phyloP scores from a whole-genome alignment of 495 filamentous ascomycete genomes.

The Achaetomiella virescens region DNA sequence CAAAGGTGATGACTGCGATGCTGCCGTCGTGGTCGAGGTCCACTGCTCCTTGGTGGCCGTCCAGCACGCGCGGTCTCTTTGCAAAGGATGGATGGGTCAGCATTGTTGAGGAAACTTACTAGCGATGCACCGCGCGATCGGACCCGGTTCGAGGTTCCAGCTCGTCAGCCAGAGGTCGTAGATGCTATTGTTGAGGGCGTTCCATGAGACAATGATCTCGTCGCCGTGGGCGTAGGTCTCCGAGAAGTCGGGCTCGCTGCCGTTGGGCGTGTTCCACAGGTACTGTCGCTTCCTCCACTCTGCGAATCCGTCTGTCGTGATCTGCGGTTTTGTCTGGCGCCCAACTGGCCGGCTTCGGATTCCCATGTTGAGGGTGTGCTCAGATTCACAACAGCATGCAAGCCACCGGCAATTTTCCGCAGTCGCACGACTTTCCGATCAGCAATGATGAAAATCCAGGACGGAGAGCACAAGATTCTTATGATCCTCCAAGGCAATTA shows the following conservation, averaged over 20 bases:
- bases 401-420: background rate
- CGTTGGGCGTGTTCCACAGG: conserved; percentile 16
- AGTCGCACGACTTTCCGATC: background rate
- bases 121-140: conserved; percentile 11
- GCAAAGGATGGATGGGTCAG: too few species aligned
- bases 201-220: conserved; percentile 21
- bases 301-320: background rate
- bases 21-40: conserved; percentile 16
- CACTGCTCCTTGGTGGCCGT: conserved; percentile 9
- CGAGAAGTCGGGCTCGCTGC: conserved; percentile 13
- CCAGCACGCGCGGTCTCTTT: too few species aligned
- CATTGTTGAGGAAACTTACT: conserved; percentile 7
- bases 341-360: background rate
- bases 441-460: background rate
- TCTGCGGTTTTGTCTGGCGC: background rate
- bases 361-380: background rate
- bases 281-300: background rate
- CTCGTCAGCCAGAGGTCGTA: conserved; percentile 21
- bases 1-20: conserved; percentile 9
- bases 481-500: background rate
- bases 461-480: background rate
- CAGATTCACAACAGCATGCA: background rate
- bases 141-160: conserved; percentile 8
- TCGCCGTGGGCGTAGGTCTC: conserved; percentile 12
- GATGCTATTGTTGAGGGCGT: conserved; percentile 19